Evolutionary conservation across 1,139 yeast genomes (phyloP).

Genomic region (Suhomyces panamericanus): DNA sequence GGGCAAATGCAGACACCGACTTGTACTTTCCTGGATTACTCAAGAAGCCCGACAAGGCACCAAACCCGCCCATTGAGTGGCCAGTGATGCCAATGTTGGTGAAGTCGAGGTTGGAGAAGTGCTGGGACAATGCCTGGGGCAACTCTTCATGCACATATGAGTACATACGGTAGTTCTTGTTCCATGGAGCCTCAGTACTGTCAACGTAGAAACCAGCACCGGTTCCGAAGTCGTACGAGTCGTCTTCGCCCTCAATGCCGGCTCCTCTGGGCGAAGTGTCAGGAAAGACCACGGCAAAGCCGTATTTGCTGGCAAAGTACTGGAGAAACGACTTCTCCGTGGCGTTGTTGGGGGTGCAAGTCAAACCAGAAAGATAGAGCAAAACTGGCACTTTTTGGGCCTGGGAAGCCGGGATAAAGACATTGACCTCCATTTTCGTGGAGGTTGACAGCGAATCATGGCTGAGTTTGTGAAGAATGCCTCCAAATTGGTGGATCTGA

Average conservation of each 20-base stretch:
- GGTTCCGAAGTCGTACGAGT: slow-evolving; percentile 84
- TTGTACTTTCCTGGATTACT: slow-evolving; percentile 72
- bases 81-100: slow-evolving; percentile 75
- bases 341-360: slow-evolving; percentile 93
- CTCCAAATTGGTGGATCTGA: slow-evolving; percentile 70
- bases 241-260: slow-evolving; percentile 77
- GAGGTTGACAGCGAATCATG: slow-evolving; percentile 69
- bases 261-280: slow-evolving; percentile 98
- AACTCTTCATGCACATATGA: slow-evolving; percentile 78
- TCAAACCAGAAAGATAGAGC: slow-evolving; percentile 81
- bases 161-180: slow-evolving; percentile 78
- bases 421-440: slow-evolving; percentile 79
- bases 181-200: slow-evolving; percentile 75
- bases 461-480: slow-evolving; percentile 69
- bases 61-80: slow-evolving; percentile 98
- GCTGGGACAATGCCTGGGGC: slow-evolving; percentile 46
- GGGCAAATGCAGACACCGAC: slow-evolving; percentile 89
- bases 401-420: slow-evolving; percentile 63
- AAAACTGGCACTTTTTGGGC: slow-evolving; percentile 61
- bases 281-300: slow-evolving; percentile 88
- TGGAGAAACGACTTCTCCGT: slow-evolving; percentile 93
- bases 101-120: slow-evolving; percentile 56
- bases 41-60: slow-evolving; percentile 79
- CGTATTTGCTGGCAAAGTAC: slow-evolving; percentile 74
- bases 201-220: slow-evolving; percentile 96